Percentiles rank a stretch among this genome's conserved stretches.
Evolutionary conservation across 345 rosid species (phyloP).

Genomic region (Isatis tinctoria): DNA sequence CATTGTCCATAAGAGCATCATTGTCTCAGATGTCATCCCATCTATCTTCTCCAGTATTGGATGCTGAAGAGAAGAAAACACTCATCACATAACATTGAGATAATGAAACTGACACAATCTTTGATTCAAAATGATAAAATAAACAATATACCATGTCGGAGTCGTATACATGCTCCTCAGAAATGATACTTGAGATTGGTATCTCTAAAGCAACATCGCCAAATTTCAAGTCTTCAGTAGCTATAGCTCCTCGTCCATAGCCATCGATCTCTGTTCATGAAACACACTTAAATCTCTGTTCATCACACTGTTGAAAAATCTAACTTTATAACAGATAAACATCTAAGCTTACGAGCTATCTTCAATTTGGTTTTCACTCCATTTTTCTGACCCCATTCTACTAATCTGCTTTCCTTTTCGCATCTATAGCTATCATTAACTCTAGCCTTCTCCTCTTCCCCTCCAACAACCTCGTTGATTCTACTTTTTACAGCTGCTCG

Average conservation of each 20-base stretch:
- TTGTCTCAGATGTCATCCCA: slow-evolving; percentile 78
- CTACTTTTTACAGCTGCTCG: slow-evolving; percentile 29
- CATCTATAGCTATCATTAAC: slow-evolving; percentile 36
- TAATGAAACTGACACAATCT: neutral
- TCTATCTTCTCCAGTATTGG: slow-evolving; percentile 53
- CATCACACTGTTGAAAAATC: neutral
- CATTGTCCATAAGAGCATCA: slow-evolving; percentile 92
- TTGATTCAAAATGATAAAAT: neutral
- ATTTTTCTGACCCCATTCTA: slow-evolving; percentile 61
- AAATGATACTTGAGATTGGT: slow-evolving; percentile 61
- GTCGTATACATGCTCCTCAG: slow-evolving; percentile 55
- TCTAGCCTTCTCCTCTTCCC: slow-evolving; percentile 25
- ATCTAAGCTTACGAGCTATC: slow-evolving; percentile 60
- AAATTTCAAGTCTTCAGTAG: slow-evolving; percentile 55
- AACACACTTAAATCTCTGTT: neutral
- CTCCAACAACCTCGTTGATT: slow-evolving; percentile 38
- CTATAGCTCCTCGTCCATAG: slow-evolving; percentile 82
- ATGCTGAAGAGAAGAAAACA: slow-evolving; percentile 44
- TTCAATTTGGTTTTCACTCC: slow-evolving; percentile 56
- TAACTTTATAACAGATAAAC: neutral
- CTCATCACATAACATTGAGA: neutral
- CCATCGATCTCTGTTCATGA: slow-evolving; percentile 50
- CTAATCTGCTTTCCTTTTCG: slow-evolving; percentile 47
- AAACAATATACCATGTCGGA: slow-evolving; percentile 60
- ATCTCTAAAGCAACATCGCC: slow-evolving; percentile 89